Conservation (phyloP, 2,329 filamentous ascomycete species). For the Beauveria australis region DNA sequence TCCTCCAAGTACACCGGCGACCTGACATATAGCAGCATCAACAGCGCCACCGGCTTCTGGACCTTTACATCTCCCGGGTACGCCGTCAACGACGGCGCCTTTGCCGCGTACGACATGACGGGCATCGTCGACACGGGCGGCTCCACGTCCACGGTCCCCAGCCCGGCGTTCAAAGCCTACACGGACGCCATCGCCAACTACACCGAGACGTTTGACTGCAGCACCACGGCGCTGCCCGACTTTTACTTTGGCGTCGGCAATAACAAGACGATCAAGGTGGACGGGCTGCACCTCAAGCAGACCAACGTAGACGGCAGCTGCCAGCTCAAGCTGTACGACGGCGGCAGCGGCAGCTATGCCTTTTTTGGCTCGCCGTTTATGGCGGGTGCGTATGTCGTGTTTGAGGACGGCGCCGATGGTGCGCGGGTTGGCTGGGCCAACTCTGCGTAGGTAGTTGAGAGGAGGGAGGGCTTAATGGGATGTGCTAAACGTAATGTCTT, state of each 20-base stretch:
- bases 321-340: not conserved
- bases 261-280: conserved; percentile 49
- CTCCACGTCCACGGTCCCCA: conserved; percentile 51
- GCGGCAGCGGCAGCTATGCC: not conserved
- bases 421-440: conserved; percentile 3
- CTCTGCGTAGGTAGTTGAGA: not conserved
- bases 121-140: conserved; percentile 52
- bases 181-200: conserved; percentile 41
- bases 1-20: conserved; percentile 51
- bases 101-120: conserved; percentile 31
- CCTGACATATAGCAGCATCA: conserved; percentile 54
- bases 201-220: conserved; percentile 35
- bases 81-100: conserved; percentile 12
- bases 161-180: conserved; percentile 17
- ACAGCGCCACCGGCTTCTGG: conserved; percentile 60
- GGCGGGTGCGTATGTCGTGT: not conserved
- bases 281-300: conserved; percentile 24
- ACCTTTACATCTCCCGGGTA: conserved; percentile 18
- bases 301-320: not conserved
- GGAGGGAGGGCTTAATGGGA: no score
- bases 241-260: conserved; percentile 48
- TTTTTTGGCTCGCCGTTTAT: conserved; percentile 1
- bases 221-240: conserved; percentile 32
- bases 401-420: not conserved
- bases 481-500: no score